Evolutionary conservation across 2,329 filamentous ascomycete genomes (phyloP), one percentile per base, ranked within the genome.

Genomic region (Tricladium varicosporioides): DNA sequence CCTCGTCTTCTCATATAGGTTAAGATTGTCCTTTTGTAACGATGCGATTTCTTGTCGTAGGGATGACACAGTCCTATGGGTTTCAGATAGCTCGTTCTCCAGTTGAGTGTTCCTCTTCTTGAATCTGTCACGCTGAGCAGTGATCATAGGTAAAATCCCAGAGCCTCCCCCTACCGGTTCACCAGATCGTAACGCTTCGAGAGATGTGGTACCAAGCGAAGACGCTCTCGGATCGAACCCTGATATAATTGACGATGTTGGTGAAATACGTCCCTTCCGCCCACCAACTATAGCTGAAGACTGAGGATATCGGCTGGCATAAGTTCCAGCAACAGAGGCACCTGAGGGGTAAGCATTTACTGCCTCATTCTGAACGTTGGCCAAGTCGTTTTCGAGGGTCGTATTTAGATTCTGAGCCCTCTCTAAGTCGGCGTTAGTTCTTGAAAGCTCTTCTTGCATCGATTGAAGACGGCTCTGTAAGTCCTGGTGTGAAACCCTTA

Each of bases 211-310:
- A 14, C 80, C 76, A 42, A 79, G 74, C 8, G 73, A 71, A 48
- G 74, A 71, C 44, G 77, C 78, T 45, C 84, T 81, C 18, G 89
- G 86, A 68, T 96, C 90, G 69, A 97, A 92, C n/a, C 94, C 94
- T 59, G 92, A 97, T 67, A 99, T 97, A 67, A 99, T 97, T 16
- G 93, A 97, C 3, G 93, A 97, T 1, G 94, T 97, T 0, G 94
- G 95, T 2, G 94, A 97, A 14, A 88, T 83, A 43, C 87, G 83
- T 31, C 88, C 84, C 66, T 85, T 84, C 49, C 89, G 82, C 15
- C 62, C 63, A 42, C 60, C 62, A 8, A 67, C 64, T 1, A 80
- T 78, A 11, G 79, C 73, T 1, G 89, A 86, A 2, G 89, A 86
- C 64, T 84, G 86, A 1, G 89, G 87, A 68, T 92, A 89, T 49